These are phyloP conservation scores for Cucurbitaria berberidis DNA, from an alignment of 2,329 filamentous ascomycete species.

Conservation along the genomic window DNA sequence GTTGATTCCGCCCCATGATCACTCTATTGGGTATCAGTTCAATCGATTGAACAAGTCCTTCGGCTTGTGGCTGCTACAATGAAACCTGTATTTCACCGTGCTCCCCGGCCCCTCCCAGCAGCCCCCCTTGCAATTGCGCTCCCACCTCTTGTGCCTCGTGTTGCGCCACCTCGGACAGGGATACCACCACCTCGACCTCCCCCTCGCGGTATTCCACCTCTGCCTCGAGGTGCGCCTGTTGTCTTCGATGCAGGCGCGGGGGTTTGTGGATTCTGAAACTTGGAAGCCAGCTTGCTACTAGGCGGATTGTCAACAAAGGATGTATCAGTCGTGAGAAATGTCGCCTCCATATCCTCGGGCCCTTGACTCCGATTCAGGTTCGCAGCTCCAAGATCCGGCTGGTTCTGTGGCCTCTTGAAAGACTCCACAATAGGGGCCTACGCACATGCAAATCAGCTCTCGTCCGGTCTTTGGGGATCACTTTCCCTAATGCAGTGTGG, in stretches of 20 bases:
- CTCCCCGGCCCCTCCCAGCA: conserved; percentile 42
- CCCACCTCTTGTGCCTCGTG: conserved; percentile 41
- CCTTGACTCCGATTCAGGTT: conserved; percentile 31
- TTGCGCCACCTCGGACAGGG: conserved; percentile 40
- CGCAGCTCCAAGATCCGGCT: conserved; percentile 29
- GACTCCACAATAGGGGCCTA: conserved; percentile 85
- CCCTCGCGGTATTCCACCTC: conserved; percentile 46
- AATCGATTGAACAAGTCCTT: background rate
- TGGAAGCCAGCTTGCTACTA: conserved; percentile 57
- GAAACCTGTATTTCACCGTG: conserved; percentile 4
- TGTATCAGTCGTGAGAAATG: conserved; percentile 92
- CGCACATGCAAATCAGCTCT: background rate
- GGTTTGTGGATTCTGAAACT: conserved; percentile 48
- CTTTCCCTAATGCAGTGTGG: background rate
- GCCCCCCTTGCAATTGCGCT: conserved; percentile 47
- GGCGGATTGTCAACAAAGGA: conserved; percentile 88
- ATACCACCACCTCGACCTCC: conserved; percentile 43
- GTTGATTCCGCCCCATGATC: background rate
- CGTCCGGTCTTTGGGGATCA: background rate
- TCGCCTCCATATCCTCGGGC: conserved; percentile 69
- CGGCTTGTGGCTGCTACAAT: background rate
- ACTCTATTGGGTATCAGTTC: background rate
- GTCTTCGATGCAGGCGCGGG: conserved; percentile 33
- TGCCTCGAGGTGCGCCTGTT: conserved; percentile 28
- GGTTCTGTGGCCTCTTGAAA: conserved; percentile 61